phyloP scores from a whole-genome alignment of 2,329 filamentous ascomycete species.

The Epichloe festucae region DNA sequence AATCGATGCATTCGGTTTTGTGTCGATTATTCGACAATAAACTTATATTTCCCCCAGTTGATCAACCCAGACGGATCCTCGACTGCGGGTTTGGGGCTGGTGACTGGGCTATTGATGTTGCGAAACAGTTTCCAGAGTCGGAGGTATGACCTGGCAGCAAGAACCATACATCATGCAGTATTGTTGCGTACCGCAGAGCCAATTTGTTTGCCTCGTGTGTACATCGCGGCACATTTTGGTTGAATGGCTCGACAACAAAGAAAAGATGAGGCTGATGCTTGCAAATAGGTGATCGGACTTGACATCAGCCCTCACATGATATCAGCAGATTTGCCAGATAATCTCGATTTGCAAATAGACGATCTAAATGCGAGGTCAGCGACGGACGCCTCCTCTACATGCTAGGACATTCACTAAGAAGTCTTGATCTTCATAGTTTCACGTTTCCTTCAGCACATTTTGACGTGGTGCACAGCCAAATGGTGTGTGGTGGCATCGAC shows the following conservation, averaged over 20 bases:
- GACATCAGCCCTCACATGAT: conserved; percentile 61
- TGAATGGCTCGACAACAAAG: neutral
- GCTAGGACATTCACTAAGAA: neutral
- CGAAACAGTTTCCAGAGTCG: conserved; percentile 48
- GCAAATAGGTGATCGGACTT: conserved; percentile 50
- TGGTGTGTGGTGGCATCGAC: conserved; percentile 60
- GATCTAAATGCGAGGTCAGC: conserved; percentile 53
- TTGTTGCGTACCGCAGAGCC: neutral
- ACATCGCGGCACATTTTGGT: neutral
- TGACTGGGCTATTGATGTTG: conserved; percentile 57
- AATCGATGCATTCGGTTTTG: conserved; percentile 50
- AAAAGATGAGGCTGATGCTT: neutral
- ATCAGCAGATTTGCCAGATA: conserved; percentile 49
- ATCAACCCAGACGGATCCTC: conserved; percentile 43
- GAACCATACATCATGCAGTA: neutral
- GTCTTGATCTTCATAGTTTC: conserved; percentile 29
- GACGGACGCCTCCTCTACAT: neutral
- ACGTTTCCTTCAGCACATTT: conserved; percentile 60
- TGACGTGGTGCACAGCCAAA: conserved; percentile 70
- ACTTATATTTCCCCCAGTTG: conserved; percentile 57
- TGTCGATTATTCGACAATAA: conserved; percentile 51
- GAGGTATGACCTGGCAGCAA: conserved; percentile 34
- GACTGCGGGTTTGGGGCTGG: conserved; percentile 64
- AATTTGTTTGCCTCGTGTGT: too few relatives aligned
- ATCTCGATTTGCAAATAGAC: conserved; percentile 59